Percentiles rank a stretch among this genome's conserved stretches.
Conservation (phyloP, 768 basidiomycete species). For the Pluteus cervinus region DNA sequence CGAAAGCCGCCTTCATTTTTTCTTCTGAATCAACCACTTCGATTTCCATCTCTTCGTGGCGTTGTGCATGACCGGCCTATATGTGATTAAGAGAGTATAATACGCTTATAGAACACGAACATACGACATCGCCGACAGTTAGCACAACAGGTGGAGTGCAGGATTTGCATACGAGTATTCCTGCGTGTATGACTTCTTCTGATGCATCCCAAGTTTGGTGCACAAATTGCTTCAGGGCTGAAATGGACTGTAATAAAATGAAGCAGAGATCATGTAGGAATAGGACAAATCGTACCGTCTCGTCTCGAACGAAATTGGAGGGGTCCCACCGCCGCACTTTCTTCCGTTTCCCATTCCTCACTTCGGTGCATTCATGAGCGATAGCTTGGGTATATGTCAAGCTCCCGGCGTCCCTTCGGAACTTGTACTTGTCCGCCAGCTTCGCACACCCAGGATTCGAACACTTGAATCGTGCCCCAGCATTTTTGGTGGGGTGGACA, state of each 20-base stretch:
- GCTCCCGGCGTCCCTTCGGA: too few species aligned
- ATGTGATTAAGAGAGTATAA: neutral
- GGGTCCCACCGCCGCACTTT: neutral
- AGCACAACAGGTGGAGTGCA: constrained; percentile 3
- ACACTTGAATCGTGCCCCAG: constrained; percentile 3
- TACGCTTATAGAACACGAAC: too few species aligned
- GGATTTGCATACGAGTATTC: constrained; percentile 2
- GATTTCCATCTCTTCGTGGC: constrained; percentile 6
- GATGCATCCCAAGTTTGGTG: neutral
- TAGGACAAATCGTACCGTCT: constrained; percentile 1
- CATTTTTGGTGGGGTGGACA: constrained; percentile 1
- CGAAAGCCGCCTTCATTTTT: neutral
- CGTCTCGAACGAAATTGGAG: constrained; percentile 5
- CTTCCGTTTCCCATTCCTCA: neutral
- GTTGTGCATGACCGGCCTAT: constrained; percentile 4
- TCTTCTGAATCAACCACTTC: neutral
- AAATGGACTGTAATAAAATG: neutral
- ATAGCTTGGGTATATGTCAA: constrained; percentile 3
- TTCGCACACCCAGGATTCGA: constrained; percentile 2
- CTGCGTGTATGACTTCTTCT: neutral
- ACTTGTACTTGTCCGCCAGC: neutral
- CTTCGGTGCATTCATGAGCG: constrained; percentile 1
- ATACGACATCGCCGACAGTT: neutral
- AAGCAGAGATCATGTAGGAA: neutral
- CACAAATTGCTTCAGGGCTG: neutral